phyloP scores from a whole-genome alignment of 345 rosid species.

The Sonneratia caseolaris region DNA sequence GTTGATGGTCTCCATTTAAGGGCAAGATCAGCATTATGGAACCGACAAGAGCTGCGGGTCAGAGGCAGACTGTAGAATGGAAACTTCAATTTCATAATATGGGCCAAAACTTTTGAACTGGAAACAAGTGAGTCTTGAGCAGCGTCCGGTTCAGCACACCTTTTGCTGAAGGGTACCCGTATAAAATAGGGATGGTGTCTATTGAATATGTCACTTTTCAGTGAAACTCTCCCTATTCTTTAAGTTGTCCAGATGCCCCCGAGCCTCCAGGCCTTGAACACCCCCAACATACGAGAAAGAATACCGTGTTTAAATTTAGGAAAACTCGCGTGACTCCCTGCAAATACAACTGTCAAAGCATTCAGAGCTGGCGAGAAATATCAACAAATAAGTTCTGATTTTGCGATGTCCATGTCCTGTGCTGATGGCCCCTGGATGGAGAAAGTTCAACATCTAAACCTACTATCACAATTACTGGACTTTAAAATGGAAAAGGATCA shows the following conservation, averaged over 20 bases:
- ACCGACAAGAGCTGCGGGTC: conserved; percentile 7
- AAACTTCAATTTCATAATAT: background rate
- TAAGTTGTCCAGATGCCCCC: conserved; percentile 48
- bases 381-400: background rate
- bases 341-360: background rate
- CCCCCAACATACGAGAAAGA: conserved; percentile 36
- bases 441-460: no score
- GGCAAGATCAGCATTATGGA: conserved; percentile 4
- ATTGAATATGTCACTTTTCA: conserved; percentile 40
- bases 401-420: background rate
- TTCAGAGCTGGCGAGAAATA: background rate
- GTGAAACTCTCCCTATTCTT: conserved; percentile 42
- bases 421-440: no score
- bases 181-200: conserved; percentile 15
- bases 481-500: no score
- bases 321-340: background rate
- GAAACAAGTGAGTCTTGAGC: background rate
- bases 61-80: background rate
- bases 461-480: no score
- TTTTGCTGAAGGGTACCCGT: conserved; percentile 14
- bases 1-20: conserved; percentile 5
- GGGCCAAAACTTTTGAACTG: background rate
- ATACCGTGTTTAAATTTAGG: background rate
- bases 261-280: conserved; percentile 53
- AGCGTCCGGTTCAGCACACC: background rate